Evolutionary conservation across 1,139 yeast species (phyloP).

Genomic region (Torulaspora globosa): DNA sequence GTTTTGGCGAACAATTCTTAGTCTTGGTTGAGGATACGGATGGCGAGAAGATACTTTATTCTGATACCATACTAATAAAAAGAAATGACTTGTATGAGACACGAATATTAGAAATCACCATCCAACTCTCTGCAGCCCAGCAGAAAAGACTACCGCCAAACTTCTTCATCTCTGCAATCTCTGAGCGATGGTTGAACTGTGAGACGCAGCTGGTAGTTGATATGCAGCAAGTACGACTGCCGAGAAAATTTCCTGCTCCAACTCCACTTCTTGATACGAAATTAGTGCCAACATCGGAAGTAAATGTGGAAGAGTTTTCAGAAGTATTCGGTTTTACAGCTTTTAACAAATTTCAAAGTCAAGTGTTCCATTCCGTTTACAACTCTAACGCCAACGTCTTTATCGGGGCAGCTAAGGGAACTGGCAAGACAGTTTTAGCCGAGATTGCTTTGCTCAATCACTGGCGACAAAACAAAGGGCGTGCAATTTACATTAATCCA

Average conservation of each 20-base stretch:
- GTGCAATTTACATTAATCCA: constrained; percentile 68
- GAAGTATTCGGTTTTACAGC: constrained; percentile 43
- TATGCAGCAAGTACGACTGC: constrained; percentile 53
- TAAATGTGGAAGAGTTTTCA: constrained; percentile 47
- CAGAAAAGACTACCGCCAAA: constrained; percentile 66
- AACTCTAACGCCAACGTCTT: constrained; percentile 56
- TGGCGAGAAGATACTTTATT: constrained; percentile 66
- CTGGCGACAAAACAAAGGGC: constrained; percentile 61
- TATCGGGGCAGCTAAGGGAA: constrained; percentile 69
- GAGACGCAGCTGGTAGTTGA: constrained; percentile 60
- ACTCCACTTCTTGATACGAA: constrained; percentile 50
- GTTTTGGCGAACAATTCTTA: constrained; percentile 59
- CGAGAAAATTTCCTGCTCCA: constrained; percentile 65
- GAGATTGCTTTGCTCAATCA: constrained; percentile 69
- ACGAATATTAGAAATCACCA: constrained; percentile 60
- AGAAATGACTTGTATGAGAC: constrained; percentile 49
- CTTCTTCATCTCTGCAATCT: constrained; percentile 64
- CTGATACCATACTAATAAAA: constrained; percentile 53
- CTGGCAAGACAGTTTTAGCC: constrained; percentile 69
- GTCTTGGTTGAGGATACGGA: constrained; percentile 78
- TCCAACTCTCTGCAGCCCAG: constrained; percentile 41
- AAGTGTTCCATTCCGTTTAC: constrained; percentile 58
- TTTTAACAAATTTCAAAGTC: constrained; percentile 74
- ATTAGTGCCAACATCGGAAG: constrained; percentile 46
- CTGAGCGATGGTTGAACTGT: constrained; percentile 84